Percentiles rank a stretch among this genome's conserved stretches.
Conservation (phyloP, 2,329 filamentous ascomycete species). For the Aphanocladium album region DNA sequence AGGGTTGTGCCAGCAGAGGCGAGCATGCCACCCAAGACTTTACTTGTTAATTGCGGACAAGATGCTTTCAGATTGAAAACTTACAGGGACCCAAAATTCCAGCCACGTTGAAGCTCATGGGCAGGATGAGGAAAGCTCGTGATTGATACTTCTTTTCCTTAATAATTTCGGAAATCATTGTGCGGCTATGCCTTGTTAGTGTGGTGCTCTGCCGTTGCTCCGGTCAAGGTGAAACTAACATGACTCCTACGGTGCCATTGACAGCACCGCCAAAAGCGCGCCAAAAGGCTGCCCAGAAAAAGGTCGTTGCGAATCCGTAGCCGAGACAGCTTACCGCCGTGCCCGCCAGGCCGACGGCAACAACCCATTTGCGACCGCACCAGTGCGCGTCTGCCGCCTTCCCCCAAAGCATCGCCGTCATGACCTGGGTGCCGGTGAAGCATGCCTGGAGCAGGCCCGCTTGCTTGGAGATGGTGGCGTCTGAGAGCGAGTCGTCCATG, state of each 20-base stretch:
- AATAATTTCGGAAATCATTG: conserved; percentile 46
- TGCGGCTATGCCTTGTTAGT: conserved; percentile 27
- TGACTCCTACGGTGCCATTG: conserved; percentile 46
- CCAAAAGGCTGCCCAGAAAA: conserved; percentile 60
- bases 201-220: not conserved
- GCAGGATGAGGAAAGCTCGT: conserved; percentile 41
- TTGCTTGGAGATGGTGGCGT: conserved; percentile 57
- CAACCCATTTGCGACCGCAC: conserved; percentile 62
- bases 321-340: conserved; percentile 64
- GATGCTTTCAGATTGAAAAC: conserved; percentile 10
- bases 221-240: conserved; percentile 29
- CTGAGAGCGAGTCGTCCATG: conserved; percentile 51
- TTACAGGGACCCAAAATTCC: conserved; percentile 41
- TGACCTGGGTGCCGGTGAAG: conserved; percentile 68
- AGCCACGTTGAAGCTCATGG: conserved; percentile 45
- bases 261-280: conserved; percentile 57
- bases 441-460: conserved; percentile 65
- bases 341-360: conserved; percentile 65
- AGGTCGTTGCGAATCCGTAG: conserved; percentile 66
- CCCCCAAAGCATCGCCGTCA: conserved; percentile 71
- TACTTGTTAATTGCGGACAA: conserved; percentile 17
- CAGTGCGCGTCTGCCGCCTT: conserved; percentile 55
- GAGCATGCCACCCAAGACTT: conserved; percentile 58
- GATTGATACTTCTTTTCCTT: conserved; percentile 44
- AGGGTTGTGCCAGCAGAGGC: conserved; percentile 61